Evolutionary conservation across 2,329 filamentous ascomycete species (phyloP).

Genomic region (Dryadomyces quercivorus): DNA sequence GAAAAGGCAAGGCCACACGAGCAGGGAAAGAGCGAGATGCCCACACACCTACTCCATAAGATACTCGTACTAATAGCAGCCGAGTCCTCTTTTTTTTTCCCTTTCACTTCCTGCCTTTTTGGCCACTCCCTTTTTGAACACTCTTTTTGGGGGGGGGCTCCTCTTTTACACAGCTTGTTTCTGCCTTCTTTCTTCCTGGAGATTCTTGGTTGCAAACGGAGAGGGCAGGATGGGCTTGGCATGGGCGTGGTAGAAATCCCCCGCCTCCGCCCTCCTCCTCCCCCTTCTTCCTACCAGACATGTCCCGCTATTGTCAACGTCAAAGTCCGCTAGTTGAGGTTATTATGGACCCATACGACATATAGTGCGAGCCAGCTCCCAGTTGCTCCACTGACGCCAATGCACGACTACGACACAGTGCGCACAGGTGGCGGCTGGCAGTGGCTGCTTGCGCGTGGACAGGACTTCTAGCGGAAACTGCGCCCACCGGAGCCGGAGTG

Average conservation of each 20-base stretch:
- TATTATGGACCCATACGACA: constrained; percentile 2
- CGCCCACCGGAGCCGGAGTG: neutral
- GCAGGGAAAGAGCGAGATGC: no score
- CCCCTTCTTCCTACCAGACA: neutral
- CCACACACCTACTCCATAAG: no score
- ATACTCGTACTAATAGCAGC: no score
- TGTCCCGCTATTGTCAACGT: constrained; percentile 2
- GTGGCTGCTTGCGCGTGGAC: neutral
- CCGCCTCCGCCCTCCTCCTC: neutral
- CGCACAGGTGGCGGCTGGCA: neutral
- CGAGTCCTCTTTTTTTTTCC: no score
- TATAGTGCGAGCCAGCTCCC: neutral
- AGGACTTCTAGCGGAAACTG: neutral
- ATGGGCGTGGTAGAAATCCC: neutral
- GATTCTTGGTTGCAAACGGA: no score
- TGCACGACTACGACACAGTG: constrained; percentile 6
- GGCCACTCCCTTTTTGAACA: no score
- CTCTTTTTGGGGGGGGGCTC: no score
- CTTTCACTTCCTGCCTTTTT: no score
- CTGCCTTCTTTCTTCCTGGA: no score
- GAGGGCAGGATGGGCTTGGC: neutral
- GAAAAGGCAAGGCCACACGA: no score
- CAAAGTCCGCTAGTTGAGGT: constrained; percentile 1
- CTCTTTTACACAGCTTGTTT: no score
- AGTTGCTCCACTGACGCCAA: constrained; percentile 5